Conservation (phyloP, 2,329 filamentous ascomycete species). For the Cryphonectria nitschkei region DNA sequence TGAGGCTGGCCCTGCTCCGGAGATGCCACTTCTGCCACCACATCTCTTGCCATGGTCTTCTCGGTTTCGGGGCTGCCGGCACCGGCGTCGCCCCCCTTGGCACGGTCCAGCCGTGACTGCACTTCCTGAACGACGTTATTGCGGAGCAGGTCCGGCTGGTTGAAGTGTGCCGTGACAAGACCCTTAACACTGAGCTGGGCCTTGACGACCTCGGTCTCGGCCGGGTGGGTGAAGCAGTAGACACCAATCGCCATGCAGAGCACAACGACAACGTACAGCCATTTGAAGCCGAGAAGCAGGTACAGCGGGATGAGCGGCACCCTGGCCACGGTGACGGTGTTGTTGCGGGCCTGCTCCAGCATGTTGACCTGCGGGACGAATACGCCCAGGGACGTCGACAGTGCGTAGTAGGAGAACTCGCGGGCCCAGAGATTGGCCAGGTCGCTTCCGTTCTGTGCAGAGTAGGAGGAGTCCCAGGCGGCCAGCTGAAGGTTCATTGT, state of each 20-base stretch:
- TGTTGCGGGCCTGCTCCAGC: constrained; percentile 8
- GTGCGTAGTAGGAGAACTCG: not conserved
- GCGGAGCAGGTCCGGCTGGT: not conserved
- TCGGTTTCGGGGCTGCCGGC: not conserved
- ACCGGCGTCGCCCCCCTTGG: not conserved
- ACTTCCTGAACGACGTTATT: not conserved
- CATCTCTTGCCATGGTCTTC: not conserved
- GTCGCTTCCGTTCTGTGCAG: constrained; percentile 5
- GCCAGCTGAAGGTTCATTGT: not conserved
- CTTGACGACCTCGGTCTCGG: constrained; percentile 5
- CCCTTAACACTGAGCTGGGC: constrained; percentile 10
- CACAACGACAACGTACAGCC: constrained; percentile 10
- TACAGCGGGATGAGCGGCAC: not conserved
- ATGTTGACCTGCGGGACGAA: constrained; percentile 2
- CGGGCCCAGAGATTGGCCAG: constrained; percentile 2
- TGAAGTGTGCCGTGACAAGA: not conserved
- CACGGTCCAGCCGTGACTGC: not conserved
- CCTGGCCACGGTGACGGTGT: not conserved
- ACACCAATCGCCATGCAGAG: constrained; percentile 3
- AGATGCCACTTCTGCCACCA: not conserved
- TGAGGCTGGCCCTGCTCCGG: not conserved
- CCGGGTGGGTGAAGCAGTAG: constrained; percentile 13
- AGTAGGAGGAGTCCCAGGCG: not conserved
- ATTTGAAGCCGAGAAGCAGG: constrained; percentile 1
- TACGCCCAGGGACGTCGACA: not conserved